Percentiles rank a stretch among this genome's conserved stretches.
phyloP scores from a whole-genome alignment of 2,329 filamentous ascomycete genomes.

The Cadophora sp. region DNA sequence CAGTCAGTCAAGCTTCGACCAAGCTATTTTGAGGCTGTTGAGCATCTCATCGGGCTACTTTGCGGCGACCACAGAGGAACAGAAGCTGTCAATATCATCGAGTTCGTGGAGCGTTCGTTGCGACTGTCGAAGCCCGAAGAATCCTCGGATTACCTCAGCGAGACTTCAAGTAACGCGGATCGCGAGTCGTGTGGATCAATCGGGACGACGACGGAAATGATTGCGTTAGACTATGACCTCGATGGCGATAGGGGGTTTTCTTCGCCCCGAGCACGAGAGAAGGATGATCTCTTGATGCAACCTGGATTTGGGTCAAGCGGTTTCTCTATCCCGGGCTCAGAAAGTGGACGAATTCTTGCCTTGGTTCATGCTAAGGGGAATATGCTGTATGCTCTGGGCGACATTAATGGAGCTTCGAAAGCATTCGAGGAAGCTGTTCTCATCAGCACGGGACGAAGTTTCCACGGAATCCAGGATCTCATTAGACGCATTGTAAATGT shows the following conservation, averaged over 20 bases:
- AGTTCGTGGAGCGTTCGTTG: constrained; percentile 79
- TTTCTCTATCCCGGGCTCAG: constrained; percentile 81
- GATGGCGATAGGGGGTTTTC: constrained; percentile 36
- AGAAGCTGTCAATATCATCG: constrained; percentile 88
- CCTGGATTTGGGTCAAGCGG: constrained; percentile 76
- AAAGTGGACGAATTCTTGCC: constrained; percentile 93
- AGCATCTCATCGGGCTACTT: constrained; percentile 88
- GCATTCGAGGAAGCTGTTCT: constrained; percentile 96
- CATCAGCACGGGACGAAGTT: constrained; percentile 78
- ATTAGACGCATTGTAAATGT: constrained; percentile 80
- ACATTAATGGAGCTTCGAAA: constrained; percentile 79
- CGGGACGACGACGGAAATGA: constrained; percentile 38
- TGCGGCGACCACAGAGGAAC: constrained; percentile 81
- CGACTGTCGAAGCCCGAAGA: constrained; percentile 55
- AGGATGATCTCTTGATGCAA: constrained; percentile 35
- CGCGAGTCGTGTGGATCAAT: constrained; percentile 40
- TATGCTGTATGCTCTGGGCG: constrained; percentile 89
- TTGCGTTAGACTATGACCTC: constrained; percentile 42
- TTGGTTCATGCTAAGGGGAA: constrained; percentile 98
- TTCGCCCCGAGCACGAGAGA: constrained; percentile 29
- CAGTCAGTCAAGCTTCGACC: constrained; percentile 83
- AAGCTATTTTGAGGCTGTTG: constrained; percentile 91
- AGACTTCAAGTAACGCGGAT: constrained; percentile 61
- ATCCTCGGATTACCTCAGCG: constrained; percentile 63
- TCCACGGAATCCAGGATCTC: constrained; percentile 76